phyloP scores from a whole-genome alignment of 192 early-diverging fungal genomes.

The Geranomyces michiganensis region DNA sequence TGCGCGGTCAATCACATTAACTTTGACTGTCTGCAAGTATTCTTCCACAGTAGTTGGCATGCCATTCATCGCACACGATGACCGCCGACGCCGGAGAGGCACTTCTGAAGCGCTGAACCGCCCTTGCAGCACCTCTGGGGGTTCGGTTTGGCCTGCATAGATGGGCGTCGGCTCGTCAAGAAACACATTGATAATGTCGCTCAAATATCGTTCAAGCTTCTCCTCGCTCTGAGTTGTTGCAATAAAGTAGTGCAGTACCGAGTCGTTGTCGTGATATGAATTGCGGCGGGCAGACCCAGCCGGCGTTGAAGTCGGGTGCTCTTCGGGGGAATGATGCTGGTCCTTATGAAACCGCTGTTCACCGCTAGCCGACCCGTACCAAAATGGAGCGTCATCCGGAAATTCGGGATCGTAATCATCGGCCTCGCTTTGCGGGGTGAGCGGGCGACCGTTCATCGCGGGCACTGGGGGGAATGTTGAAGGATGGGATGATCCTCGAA shows the following conservation, averaged over 20 bases:
- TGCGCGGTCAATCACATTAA: conserved; percentile 54
- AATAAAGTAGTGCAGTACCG: conserved; percentile 58
- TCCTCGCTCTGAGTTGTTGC: conserved; percentile 46
- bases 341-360: conserved; percentile 9
- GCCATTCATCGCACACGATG: background rate
- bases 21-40: conserved; percentile 52
- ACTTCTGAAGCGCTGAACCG: conserved; percentile 39
- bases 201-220: conserved; percentile 51
- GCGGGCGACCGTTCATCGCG: conserved; percentile 6
- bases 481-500: no score
- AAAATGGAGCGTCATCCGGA: conserved; percentile 40
- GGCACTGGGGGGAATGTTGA: no score
- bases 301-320: background rate
- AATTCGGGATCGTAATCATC: conserved; percentile 36
- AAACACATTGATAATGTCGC: conserved; percentile 48
- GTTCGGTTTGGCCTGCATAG: conserved; percentile 39
- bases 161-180: conserved; percentile 46
- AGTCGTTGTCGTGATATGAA: conserved; percentile 49
- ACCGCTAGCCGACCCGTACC: conserved; percentile 35
- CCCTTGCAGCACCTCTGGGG: conserved; percentile 25
- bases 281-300: conserved; percentile 4
- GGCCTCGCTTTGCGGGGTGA: conserved; percentile 13
- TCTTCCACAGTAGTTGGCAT: conserved; percentile 37
- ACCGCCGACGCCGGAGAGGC: conserved; percentile 20
- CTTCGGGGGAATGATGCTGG: background rate